Base-by-base conservation (phyloP, 164 flowering plant genomes). In the Macadamia integrifolia region DNA sequence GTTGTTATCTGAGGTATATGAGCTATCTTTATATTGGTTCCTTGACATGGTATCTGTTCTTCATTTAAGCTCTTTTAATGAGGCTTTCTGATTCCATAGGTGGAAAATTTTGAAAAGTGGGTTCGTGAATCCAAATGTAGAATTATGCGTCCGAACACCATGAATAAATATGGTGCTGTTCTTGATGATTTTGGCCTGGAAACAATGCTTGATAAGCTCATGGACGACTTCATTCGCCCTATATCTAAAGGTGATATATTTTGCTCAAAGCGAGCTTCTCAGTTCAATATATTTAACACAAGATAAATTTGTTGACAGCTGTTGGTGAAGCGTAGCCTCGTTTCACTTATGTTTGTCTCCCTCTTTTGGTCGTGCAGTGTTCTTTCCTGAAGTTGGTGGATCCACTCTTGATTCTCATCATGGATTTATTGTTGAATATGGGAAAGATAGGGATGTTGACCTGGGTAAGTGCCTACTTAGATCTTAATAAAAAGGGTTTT, bases 401-500 rank as follows among this genome's bases (percentile, higher is more conserved):
- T 71, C 90, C 9, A 79, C 91, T 1, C 80, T 92, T 68, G 99
- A 94, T 80, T 80, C 92, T 60, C 99, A 94, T 82, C 98, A 94
- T 86, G 99, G 98, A 63, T 94, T 94, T 79, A 87, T 94, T 74
- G 98, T 94, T 77, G 97, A 92, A 72, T 94, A 94, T 87, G 98
- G 98, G 66, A 78, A 73, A 9, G 84, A 89, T 66, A 84, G 92
- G 78, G 99, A 92, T 81, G 78, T 79, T 49, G 97, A 87, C 11
- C 85, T 92, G 56, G 99, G 99, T 94, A 79, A 61, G 85, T 78
- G 42, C 30, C 60, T 74, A 29, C 48, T 46, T 46, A 8, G 50
- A 46, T 46, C 50, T 46, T 8, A 46, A 35, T 2, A 0, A 35
- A 35, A 35, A 35, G 3, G 40, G 0, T 23, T 23, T 23, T 23